Percentiles rank a stretch among this genome's conserved stretches.
Conservation (phyloP, 768 basidiomycete species). For the Ramaria rubella region DNA sequence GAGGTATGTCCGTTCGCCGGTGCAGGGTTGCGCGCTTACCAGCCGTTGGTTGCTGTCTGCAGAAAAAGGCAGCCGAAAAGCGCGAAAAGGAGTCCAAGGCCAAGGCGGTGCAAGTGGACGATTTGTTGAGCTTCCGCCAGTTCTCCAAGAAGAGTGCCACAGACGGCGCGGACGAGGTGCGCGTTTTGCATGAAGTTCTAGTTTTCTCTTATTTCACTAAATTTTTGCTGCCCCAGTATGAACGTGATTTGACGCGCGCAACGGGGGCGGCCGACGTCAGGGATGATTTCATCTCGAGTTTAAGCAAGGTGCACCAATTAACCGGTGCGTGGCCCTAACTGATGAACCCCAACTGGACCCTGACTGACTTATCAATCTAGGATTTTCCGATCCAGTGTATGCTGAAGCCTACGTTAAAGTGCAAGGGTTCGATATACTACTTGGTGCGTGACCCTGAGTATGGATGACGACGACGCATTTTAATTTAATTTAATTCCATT, state of each 20-base stretch:
- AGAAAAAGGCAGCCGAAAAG: constrained; percentile 91
- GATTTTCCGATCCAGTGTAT: constrained; percentile 98
- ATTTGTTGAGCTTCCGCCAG: constrained; percentile 85
- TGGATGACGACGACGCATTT: constrained; percentile 15
- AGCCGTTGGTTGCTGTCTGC: neutral
- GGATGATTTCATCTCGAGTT: constrained; percentile 92
- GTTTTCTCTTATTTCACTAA: neutral
- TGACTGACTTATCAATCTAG: constrained; percentile 29
- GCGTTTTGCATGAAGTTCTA: neutral
- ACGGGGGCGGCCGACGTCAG: constrained; percentile 78
- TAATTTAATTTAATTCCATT: neutral
- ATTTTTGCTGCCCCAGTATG: constrained; percentile 49
- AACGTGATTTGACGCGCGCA: constrained; percentile 81
- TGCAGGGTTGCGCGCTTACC: neutral
- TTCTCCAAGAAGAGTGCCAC: constrained; percentile 88
- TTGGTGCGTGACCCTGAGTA: constrained; percentile 44
- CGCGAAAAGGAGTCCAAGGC: constrained; percentile 65
- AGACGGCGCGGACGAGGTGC: constrained; percentile 50
- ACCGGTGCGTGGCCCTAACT: constrained; percentile 50
- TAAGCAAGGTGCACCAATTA: constrained; percentile 87
- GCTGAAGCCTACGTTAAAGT: constrained; percentile 98
- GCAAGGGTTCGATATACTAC: constrained; percentile 93
- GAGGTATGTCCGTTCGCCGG: constrained; percentile 46
- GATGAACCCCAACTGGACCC: neutral
- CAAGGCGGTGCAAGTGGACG: constrained; percentile 83